Evolutionary conservation across 2,329 filamentous ascomycete species (phyloP).

Genomic region (Septoria petroselini): DNA sequence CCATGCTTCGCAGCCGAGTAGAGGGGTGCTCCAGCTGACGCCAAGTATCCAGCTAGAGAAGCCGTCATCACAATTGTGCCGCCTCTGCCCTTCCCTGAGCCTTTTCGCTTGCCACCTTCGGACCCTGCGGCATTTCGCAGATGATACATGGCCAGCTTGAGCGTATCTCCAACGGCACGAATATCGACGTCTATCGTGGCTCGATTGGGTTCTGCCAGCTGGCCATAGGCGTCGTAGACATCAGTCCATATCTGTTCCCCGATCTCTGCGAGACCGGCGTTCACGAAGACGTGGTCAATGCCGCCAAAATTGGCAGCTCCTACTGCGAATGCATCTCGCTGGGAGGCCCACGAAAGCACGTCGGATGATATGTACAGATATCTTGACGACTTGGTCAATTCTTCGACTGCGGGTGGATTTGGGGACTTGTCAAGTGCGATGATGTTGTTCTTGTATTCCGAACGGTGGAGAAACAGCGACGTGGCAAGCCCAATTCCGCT

Average conservation of each 20-base stretch:
- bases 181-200: conserved; percentile 48
- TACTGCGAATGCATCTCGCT: conserved; percentile 46
- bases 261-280: conserved; percentile 50
- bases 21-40: conserved; percentile 47
- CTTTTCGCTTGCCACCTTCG: conserved; percentile 16
- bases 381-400: conserved; percentile 30
- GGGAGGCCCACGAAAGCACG: conserved; percentile 47
- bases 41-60: conserved; percentile 50
- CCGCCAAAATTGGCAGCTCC: conserved; percentile 44
- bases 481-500: conserved; percentile 37
- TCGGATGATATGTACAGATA: conserved; percentile 41
- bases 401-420: conserved; percentile 18
- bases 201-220: conserved; percentile 48
- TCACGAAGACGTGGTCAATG: conserved; percentile 50
- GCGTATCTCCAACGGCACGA: conserved; percentile 47
- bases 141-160: conserved; percentile 50
- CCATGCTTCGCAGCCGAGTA: conserved; percentile 53
- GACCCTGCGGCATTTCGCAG: conserved; percentile 37
- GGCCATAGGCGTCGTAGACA: conserved; percentile 41
- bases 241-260: conserved; percentile 52
- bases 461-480: conserved; percentile 31
- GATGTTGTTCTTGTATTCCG: conserved; percentile 32
- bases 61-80: conserved; percentile 50
- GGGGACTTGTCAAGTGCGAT: conserved; percentile 30
- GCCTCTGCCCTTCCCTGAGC: conserved; percentile 37